These are phyloP conservation scores for Alternaria solani DNA, from an alignment of 2,329 filamentous ascomycete species.

Conservation along the genomic window DNA sequence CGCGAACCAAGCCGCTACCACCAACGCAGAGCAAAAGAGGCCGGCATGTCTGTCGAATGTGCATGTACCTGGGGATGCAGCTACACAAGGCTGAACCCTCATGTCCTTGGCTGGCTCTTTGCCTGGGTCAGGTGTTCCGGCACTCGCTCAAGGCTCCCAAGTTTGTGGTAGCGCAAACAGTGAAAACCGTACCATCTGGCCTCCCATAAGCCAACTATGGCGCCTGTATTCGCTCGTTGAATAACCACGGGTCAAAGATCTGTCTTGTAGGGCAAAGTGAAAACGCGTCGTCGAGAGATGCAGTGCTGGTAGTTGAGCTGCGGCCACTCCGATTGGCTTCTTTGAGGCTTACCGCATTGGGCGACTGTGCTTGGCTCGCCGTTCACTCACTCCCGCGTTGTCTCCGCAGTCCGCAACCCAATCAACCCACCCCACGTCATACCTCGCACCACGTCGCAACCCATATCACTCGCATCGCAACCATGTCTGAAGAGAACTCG, in stretches of 20 bases:
- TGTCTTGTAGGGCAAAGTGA: neutral
- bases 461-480: slow-evolving; percentile 18
- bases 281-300: neutral
- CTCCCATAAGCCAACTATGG: neutral
- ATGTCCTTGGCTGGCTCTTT: neutral
- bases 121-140: slow-evolving; percentile 6
- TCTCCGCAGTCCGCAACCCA: slow-evolving; percentile 22
- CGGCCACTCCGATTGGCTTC: slow-evolving; percentile 16
- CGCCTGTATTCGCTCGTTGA: neutral
- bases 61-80: neutral
- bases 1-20: neutral
- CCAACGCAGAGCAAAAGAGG: neutral
- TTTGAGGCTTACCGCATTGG: slow-evolving; percentile 1
- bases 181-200: neutral
- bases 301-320: slow-evolving; percentile 4
- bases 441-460: slow-evolving; percentile 9
- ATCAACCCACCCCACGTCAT: slow-evolving; percentile 16
- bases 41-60: neutral
- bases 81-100: slow-evolving; percentile 5
- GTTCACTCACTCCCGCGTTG: slow-evolving; percentile 24
- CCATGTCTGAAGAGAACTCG: slow-evolving; percentile 45
- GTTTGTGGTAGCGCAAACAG: neutral
- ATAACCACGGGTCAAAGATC: neutral
- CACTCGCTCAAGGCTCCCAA: neutral
- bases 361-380: slow-evolving; percentile 16